Conservation (phyloP, 768 basidiomycete species). For the Gautieria morchelliformis region DNA sequence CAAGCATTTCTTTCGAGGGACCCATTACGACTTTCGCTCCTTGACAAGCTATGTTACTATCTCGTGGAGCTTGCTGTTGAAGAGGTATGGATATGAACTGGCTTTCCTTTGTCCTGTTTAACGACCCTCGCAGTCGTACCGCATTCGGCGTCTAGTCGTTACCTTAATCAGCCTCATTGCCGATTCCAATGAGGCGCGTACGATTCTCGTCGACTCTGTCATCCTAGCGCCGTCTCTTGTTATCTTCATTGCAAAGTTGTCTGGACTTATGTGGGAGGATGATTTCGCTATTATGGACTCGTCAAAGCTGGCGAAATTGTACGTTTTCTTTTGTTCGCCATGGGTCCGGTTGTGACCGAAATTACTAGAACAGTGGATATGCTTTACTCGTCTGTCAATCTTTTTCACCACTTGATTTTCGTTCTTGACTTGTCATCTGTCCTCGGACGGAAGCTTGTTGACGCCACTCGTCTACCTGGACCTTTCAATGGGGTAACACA, state of each 20-base stretch:
- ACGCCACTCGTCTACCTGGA: slow-evolving; percentile 33
- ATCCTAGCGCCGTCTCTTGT: slow-evolving; percentile 59
- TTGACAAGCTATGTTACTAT: slow-evolving; percentile 8
- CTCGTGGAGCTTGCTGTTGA: slow-evolving; percentile 2
- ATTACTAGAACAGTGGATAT: slow-evolving; percentile 37
- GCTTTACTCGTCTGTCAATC: slow-evolving; percentile 42
- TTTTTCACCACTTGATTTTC: slow-evolving; percentile 59
- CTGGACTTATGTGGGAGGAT: slow-evolving; percentile 59
- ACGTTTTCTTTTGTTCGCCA: neutral
- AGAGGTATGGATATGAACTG: neutral
- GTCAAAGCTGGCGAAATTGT: slow-evolving; percentile 26
- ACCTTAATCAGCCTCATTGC: slow-evolving; percentile 32
- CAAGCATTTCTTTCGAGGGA: neutral
- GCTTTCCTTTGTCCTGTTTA: neutral
- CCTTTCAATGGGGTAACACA: slow-evolving; percentile 56
- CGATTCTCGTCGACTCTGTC: slow-evolving; percentile 35
- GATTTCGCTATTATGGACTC: slow-evolving; percentile 33
- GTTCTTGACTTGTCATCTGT: slow-evolving; percentile 36
- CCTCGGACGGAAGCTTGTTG: slow-evolving; percentile 49
- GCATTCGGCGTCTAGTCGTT: slow-evolving; percentile 20
- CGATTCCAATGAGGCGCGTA: slow-evolving; percentile 26
- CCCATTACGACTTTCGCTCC: slow-evolving; percentile 2
- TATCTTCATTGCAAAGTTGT: slow-evolving; percentile 40
- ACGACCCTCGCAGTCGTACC: neutral
- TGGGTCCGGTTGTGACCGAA: slow-evolving; percentile 2